Percentiles rank a stretch among this genome's conserved stretches.
Conservation (phyloP, 108 stramenopile species). For the Fragilaria crotonensis region DNA sequence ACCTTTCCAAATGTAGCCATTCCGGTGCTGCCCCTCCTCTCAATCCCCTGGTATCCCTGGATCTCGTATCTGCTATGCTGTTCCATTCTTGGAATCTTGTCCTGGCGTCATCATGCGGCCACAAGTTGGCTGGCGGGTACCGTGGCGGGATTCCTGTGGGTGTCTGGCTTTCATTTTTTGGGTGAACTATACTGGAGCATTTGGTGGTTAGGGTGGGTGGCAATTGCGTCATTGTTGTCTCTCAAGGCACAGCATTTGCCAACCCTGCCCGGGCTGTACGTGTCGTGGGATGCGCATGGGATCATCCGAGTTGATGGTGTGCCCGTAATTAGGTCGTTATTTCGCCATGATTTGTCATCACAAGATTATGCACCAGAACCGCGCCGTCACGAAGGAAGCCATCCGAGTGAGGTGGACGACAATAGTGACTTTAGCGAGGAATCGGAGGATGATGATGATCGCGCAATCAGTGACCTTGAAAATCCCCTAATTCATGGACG, state of each 20-base stretch:
- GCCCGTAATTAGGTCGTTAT: not conserved
- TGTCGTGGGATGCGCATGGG: conserved; percentile 34
- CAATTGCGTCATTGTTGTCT: conserved; percentile 19
- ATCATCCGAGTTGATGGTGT: conserved; percentile 6
- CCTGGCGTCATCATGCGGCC: conserved; percentile 30
- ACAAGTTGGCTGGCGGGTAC: conserved; percentile 27
- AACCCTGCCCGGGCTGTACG: conserved; percentile 21
- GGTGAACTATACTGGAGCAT: conserved; percentile 46
- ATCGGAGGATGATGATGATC: not conserved
- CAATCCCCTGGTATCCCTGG: conserved; percentile 18
- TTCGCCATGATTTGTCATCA: too few species aligned
- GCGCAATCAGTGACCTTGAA: not conserved
- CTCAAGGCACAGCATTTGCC: conserved; percentile 20
- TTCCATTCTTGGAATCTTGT: conserved; percentile 18
- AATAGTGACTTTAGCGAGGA: too few species aligned
- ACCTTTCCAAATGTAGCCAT: conserved; percentile 30
- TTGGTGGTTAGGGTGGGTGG: conserved; percentile 8
- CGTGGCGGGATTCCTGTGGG: conserved; percentile 36
- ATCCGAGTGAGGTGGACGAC: too few species aligned
- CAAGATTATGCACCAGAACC: too few species aligned
- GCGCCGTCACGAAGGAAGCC: too few species aligned
- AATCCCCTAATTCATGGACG: conserved; percentile 4
- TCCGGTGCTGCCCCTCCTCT: conserved; percentile 28
- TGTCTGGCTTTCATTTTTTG: conserved; percentile 33
- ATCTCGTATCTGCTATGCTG: conserved; percentile 10